phyloP scores from a whole-genome alignment of 2,329 filamentous ascomycete genomes.

The Colletotrichum cereale region DNA sequence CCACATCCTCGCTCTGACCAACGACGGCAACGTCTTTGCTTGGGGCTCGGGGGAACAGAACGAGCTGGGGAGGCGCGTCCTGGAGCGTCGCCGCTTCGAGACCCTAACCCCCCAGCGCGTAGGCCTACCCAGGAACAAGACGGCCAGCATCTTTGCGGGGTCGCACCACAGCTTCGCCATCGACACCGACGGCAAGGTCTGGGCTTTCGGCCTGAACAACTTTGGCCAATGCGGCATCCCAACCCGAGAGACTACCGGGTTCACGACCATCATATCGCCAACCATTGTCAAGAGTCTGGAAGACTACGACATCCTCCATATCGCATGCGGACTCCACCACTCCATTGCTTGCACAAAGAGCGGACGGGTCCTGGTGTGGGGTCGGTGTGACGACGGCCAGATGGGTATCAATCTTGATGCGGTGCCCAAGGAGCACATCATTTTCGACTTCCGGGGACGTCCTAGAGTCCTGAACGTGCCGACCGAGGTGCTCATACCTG shows the following conservation, averaged over 20 bases:
- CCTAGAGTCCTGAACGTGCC: constrained; percentile 72
- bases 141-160: constrained; percentile 60
- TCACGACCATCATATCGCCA: constrained; percentile 63
- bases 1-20: constrained; percentile 67
- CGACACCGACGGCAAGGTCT: constrained; percentile 72
- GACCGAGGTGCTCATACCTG: constrained; percentile 44
- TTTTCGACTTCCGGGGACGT: constrained; percentile 71
- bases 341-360: constrained; percentile 61
- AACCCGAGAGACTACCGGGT: constrained; percentile 30
- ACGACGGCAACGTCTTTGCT: constrained; percentile 62
- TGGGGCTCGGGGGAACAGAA: constrained; percentile 69
- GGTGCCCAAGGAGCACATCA: constrained; percentile 63
- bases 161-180: constrained; percentile 79
- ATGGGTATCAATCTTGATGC: constrained; percentile 69
- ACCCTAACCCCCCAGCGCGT: constrained; percentile 58
- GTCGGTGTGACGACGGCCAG: constrained; percentile 63
- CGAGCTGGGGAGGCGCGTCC: constrained; percentile 55
- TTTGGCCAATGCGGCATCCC: constrained; percentile 76
- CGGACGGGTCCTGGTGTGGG: constrained; percentile 60
- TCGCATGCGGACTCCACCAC: constrained; percentile 76
- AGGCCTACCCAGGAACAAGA: constrained; percentile 50
- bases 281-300: constrained; percentile 67
- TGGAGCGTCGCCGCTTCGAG: constrained; percentile 63
- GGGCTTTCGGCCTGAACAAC: constrained; percentile 78
- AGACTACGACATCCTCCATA: constrained; percentile 65